phyloP scores from a whole-genome alignment of 768 basidiomycete genomes.

The Aureoboletus auriporus region DNA sequence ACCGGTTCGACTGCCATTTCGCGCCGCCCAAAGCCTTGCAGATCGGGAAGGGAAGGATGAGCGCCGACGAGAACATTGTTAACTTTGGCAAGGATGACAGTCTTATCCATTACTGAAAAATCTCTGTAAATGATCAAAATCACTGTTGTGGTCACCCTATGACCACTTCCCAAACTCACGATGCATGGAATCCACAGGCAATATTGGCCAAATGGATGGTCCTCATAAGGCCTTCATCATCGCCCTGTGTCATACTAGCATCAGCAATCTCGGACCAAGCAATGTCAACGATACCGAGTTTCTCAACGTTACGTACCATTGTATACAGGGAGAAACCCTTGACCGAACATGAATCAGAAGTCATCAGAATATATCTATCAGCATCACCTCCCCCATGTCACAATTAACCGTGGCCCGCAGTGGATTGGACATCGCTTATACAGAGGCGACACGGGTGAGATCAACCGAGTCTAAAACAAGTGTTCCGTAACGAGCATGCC shows the following conservation, averaged over 20 bases:
- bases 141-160: background rate
- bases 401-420: slow-evolving; percentile 47
- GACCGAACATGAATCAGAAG: slow-evolving; percentile 1
- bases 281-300: background rate
- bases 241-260: slow-evolving; percentile 32
- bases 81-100: slow-evolving; percentile 52
- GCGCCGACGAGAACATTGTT: slow-evolving; percentile 60
- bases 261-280: background rate
- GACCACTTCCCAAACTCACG: slow-evolving; percentile 30
- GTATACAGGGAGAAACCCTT: slow-evolving; percentile 52
- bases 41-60: slow-evolving; percentile 58
- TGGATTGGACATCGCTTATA: slow-evolving; percentile 16
- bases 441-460: background rate
- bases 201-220: slow-evolving; percentile 59
- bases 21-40: slow-evolving; percentile 61
- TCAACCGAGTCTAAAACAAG: background rate
- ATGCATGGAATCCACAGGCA: slow-evolving; percentile 69
- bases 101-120: slow-evolving; percentile 62
- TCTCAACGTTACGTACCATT: slow-evolving; percentile 29
- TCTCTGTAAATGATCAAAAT: slow-evolving; percentile 36
- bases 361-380: background rate
- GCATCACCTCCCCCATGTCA: slow-evolving; percentile 51
- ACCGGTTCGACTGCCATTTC: slow-evolving; percentile 63
- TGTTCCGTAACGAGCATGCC: no score
- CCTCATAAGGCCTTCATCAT: slow-evolving; percentile 51